Percentiles rank a stretch among this genome's conserved stretches.
Conservation (phyloP, 257 asterid genomes). For the Rehmannia glutinosa region DNA sequence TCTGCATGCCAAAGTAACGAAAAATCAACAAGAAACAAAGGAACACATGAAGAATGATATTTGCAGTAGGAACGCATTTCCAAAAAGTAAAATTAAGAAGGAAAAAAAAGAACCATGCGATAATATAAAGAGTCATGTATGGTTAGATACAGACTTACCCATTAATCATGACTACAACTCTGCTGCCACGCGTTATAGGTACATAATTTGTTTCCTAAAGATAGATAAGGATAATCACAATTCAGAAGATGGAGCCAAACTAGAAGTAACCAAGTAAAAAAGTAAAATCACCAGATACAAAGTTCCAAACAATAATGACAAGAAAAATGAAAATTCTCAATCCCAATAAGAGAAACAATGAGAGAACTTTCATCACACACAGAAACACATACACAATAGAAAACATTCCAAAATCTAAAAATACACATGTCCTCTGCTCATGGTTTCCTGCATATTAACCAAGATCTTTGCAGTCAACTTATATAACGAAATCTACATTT, state of each 20-base stretch:
- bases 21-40: slow-evolving; percentile 1
- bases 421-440: too few relatives aligned
- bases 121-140: not conserved
- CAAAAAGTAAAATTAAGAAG: too few relatives aligned
- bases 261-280: not conserved
- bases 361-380: not conserved
- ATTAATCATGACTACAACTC: slow-evolving; percentile 84
- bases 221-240: slow-evolving; percentile 31
- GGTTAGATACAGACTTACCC: slow-evolving; percentile 55
- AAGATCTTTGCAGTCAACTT: not conserved
- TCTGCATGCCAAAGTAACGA: slow-evolving; percentile 38
- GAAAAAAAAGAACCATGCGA: not conserved
- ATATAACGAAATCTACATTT: not conserved
- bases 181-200: slow-evolving; percentile 88
- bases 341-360: not conserved
- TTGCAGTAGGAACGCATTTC: slow-evolving; percentile 2
- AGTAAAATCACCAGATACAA: not conserved
- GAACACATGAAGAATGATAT: not conserved
- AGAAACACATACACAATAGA: not conserved
- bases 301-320: not conserved
- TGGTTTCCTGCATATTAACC: too few relatives aligned
- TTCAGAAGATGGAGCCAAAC: not conserved
- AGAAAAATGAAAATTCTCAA: not conserved
- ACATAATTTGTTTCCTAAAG: slow-evolving; percentile 96
- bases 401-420: not conserved